Evolutionary conservation across 371 early-diverging fungal species (phyloP), one percentile per base, ranked within the genome.

Genomic region (Blastocladiella emersonii): DNA sequence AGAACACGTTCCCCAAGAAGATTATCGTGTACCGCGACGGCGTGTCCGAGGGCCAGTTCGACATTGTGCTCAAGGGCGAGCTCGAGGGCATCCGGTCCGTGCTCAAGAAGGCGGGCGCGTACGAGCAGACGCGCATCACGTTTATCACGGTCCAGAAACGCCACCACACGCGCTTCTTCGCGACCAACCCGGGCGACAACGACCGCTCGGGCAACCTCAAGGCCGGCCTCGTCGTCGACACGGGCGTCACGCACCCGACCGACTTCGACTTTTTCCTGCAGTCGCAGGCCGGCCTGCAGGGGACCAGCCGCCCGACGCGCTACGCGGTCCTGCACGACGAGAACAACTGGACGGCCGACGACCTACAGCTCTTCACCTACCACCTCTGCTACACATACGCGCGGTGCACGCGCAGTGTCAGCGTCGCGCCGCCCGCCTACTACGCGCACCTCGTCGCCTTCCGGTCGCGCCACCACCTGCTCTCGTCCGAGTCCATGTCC

Each of bases 101-200:
- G 12, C 94, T 90, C 25, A 23, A 21, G 10, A 25, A 48, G 2
- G n/a, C 25, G n/a, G 25, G 25, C 25, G 48, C 48, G 25, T n/a
- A 8, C 48, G 48, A 21, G 10, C 5, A 70, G 15, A 48, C 21
- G n/a, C 19, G 19, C 19, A 13, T 99, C 60, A 95, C 94, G 1
- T 98, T 89, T 68, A 76, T 98, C 36, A 83, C 92, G 1, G 95
- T 92, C 8, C 94, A 97, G 70, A 98, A 99, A 74, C 85, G 98
- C 36, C 99, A 99, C 71, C 92, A 94, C 67, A 86, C 92, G 27
- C 78, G 94, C 23, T 95, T 98, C 78, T 90, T 92, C 81, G 88
- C 91, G 1, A 79, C 85, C 27, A 76, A 81, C 23, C 73, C 71
- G 41, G 76, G 80, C 25, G 71, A 74, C 36, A 68, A 72, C 6